Conservation (phyloP, 148 eudicot genomes). For the Agrostemma githago region DNA sequence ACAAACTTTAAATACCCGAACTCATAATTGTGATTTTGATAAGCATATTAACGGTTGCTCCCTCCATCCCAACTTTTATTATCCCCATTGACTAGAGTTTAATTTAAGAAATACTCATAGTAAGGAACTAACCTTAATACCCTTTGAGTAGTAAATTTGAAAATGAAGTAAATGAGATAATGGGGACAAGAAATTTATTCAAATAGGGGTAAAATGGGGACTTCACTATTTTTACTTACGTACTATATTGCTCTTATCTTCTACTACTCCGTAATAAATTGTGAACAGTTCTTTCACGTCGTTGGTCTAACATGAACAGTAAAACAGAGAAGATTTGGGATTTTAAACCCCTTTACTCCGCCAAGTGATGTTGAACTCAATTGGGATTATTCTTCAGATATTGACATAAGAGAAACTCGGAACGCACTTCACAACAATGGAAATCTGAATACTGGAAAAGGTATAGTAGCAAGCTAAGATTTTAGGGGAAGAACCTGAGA, state of each 20-base stretch:
- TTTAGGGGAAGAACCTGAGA: constrained; percentile 54
- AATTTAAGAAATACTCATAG: no score
- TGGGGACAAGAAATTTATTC: no score
- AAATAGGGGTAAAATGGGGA: no score
- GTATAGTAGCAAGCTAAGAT: not conserved
- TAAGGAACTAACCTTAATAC: no score
- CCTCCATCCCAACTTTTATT: no score
- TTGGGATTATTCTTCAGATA: not conserved
- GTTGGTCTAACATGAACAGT: constrained; percentile 2
- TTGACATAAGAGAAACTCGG: not conserved
- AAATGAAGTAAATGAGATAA: no score
- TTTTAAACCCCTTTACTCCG: not conserved
- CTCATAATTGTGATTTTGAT: not conserved
- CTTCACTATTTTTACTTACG: no score
- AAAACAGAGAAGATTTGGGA: not conserved
- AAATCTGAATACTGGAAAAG: not conserved
- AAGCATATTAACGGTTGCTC: not conserved
- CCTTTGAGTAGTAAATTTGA: no score
- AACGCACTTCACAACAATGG: not conserved
- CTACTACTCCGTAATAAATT: not conserved
- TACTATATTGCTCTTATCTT: no score
- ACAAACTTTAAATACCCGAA: not conserved
- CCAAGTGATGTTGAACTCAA: not conserved
- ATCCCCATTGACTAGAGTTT: no score
- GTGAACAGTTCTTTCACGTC: not conserved